Evolutionary conservation across 108 stramenopile species (phyloP), one percentile per base, ranked within the genome.

Genomic region (Skeletonema grethae): DNA sequence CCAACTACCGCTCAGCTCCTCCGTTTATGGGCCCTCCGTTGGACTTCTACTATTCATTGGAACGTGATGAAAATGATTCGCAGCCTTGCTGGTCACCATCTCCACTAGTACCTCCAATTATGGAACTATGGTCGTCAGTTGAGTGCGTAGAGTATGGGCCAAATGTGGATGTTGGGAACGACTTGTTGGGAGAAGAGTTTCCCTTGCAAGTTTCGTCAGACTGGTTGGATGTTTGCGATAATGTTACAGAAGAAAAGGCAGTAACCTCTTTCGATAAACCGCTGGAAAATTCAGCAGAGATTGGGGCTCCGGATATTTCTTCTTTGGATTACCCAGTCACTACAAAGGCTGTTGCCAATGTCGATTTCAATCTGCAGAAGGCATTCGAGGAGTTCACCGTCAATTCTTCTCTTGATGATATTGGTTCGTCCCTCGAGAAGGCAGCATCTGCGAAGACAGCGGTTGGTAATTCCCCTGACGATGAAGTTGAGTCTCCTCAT

Each of bases 101-200:
- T 35, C 41, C 45, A 7, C 16, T 65, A 30, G 24, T 66, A 32
- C 76, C 76, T 46, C 76, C 76, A 15, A 77, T 77, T 45, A 70
- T 69, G 64, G 76, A 77, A 46, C 50, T 77, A 9, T 77, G 76
- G 76, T 69, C 76, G 41, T 50, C 69, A 28, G 76, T 77, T 12
- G 76, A 77, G 29, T 28, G 69, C 50, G 10, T 64, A 6, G 58
- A 65, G 12, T 30, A 58, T 20, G 43, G 38, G 2, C 22, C 53
- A 22, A 46, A 25, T 59, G 57, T 46, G 4, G 15, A 15, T 20
- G 29, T 41, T 29, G 76, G 70, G 46, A 58, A 65, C n/a, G 63
- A 65, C 15, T 65, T 77, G 45, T 10, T 70, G 16, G 76, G 76
- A 24, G 69, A 77, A 59, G 63, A 77, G 11, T 4, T n/a, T n/a